These are phyloP conservation scores for Thelonectria olida DNA, from an alignment of 2,329 filamentous ascomycete genomes.

Conservation along the genomic window DNA sequence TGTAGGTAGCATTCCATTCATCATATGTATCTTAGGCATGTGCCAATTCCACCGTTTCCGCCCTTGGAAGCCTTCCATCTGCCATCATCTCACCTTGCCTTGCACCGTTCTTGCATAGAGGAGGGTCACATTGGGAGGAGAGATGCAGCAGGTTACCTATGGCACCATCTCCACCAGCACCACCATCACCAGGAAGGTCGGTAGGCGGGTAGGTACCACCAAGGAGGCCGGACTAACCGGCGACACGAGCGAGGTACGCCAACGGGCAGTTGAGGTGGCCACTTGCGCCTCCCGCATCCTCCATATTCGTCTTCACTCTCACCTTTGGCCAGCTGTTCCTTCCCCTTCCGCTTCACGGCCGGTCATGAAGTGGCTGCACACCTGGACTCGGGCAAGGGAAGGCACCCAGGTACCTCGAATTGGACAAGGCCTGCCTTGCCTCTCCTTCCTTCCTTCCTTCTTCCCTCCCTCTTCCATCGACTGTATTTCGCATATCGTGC, in stretches of 20 bases:
- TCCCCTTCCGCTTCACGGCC: not conserved
- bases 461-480: too few species aligned
- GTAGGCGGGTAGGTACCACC: too few species aligned
- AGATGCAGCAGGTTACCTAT: not conserved
- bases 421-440: too few species aligned
- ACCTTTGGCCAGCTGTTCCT: not conserved
- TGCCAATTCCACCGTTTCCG: not conserved
- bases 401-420: too few species aligned
- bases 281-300: not conserved
- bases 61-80: not conserved
- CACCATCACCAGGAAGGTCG: not conserved
- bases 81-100: not conserved
- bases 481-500: too few species aligned
- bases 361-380: not conserved
- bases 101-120: too few species aligned
- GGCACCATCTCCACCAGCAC: not conserved
- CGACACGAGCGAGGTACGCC: not conserved
- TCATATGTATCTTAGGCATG: too few species aligned
- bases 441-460: too few species aligned
- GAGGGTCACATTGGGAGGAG: not conserved
- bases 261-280: not conserved
- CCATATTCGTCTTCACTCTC: too few species aligned
- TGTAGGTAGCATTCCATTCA: not conserved
- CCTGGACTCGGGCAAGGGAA: too few species aligned
- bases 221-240: not conserved